Percentiles rank a stretch among this genome's conserved stretches.
phyloP scores from a whole-genome alignment of 1,139 yeast species.

The Yamadazyma epiphylla region DNA sequence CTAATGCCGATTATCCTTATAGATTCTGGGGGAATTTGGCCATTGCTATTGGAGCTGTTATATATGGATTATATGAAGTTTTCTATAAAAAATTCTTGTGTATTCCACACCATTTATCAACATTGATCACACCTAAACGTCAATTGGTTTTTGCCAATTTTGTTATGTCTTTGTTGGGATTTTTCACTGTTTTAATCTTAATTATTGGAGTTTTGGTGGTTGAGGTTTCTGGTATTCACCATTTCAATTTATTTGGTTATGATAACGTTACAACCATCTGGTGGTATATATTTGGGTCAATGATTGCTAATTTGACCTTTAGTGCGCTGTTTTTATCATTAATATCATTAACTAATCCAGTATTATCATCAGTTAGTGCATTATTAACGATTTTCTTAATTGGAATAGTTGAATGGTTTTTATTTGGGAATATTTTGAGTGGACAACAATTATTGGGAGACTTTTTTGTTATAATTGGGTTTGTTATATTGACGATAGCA shows the following conservation, averaged over 20 bases:
- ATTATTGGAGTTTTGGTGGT: conserved; percentile 47
- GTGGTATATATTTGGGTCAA: conserved; percentile 46
- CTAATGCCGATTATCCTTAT: conserved; percentile 46
- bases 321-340: conserved; percentile 72
- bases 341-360: conserved; percentile 85
- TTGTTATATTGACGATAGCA: conserved; percentile 63
- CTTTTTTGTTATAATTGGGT: conserved; percentile 60
- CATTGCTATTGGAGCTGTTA: conserved; percentile 72
- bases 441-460: conserved; percentile 54
- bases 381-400: conserved; percentile 75
- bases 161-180: conserved; percentile 54
- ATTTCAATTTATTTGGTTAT: conserved; percentile 51
- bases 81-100: conserved; percentile 73
- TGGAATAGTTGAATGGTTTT: conserved; percentile 71
- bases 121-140: conserved; percentile 42
- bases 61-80: conserved; percentile 85
- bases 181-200: conserved; percentile 50
- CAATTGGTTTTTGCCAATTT: conserved; percentile 48
- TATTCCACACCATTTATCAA: conserved; percentile 56
- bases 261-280: conserved; percentile 36
- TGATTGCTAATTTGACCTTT: conserved; percentile 62
- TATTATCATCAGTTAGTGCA: conserved; percentile 78
- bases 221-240: conserved; percentile 55
- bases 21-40: conserved; percentile 68
- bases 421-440: conserved; percentile 57